Conservation (phyloP, 495 filamentous ascomycete genomes). For the Elasticomyces elasticus region DNA sequence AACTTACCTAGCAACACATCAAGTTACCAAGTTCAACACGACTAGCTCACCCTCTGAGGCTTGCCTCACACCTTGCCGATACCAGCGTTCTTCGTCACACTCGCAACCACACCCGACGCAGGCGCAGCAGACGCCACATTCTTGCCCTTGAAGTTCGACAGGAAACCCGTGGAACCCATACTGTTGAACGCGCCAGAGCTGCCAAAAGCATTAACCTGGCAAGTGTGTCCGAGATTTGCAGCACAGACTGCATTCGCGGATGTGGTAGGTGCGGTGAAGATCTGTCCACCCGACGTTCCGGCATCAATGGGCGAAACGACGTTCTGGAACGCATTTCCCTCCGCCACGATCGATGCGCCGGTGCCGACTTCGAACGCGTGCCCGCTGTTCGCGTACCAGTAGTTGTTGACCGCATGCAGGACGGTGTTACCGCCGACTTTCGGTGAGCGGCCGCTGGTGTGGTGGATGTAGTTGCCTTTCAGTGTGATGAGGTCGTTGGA, state of each 20-base stretch:
- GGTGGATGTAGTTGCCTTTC: constrained; percentile 41
- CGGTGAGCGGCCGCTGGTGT: constrained; percentile 44
- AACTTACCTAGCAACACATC: too few relatives aligned
- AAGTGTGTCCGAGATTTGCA: constrained; percentile 37
- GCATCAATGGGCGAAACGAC: constrained; percentile 29
- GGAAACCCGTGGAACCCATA: constrained; percentile 29
- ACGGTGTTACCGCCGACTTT: constrained; percentile 41
- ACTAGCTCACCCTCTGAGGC: too few relatives aligned
- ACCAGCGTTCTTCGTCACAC: constrained; percentile 6
- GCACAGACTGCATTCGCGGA: constrained; percentile 31
- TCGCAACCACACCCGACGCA: not conserved
- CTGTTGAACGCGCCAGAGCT: constrained; percentile 30
- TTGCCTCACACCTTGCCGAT: too few relatives aligned
- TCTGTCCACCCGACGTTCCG: constrained; percentile 20
- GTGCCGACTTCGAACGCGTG: constrained; percentile 47
- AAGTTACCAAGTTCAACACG: too few relatives aligned
- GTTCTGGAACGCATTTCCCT: constrained; percentile 53
- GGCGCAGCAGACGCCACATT: constrained; percentile 36
- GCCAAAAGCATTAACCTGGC: constrained; percentile 40
- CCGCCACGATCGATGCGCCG: constrained; percentile 44
- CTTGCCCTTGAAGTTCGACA: constrained; percentile 43
- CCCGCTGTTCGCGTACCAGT: constrained; percentile 44
- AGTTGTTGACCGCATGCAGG: constrained; percentile 50
- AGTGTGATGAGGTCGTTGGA: constrained; percentile 37
- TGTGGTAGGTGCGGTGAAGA: constrained; percentile 37